Evolutionary conservation across 495 filamentous ascomycete genomes (phyloP), one percentile per base, ranked within the genome.

Genomic region (Aspergillus baeticus): DNA sequence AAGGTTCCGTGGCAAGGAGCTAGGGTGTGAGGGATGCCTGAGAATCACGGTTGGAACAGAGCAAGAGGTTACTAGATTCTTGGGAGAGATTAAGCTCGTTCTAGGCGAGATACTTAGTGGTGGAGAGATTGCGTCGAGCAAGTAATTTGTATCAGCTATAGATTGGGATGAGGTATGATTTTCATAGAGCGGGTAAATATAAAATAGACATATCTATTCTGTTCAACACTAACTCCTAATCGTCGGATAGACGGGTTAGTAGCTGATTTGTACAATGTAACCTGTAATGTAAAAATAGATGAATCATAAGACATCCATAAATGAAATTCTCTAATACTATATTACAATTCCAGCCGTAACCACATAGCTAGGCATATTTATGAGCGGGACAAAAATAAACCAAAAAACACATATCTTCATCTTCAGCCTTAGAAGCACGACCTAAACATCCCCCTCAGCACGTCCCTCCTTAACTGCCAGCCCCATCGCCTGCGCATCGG

Each of bases 21-120:
- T 85, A 29, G 94, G 92, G 5, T 98, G 94, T 65, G 64, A 85
- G 57, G 94, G 92, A 1, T 96, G 93, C 64, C 69, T 98, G 64
- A 79, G 94, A 37, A 87, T 98, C 58, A 98, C 94, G 1, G 88
- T 98, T 8, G 94, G 94, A 6, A 98, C 94, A 5, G 88, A 92
- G 66, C 70, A 81, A 13, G 94, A 98, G 73, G 89, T 94, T 21
- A 85, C 82, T 31, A 82, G 81, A 60, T 86, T 98, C 65, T 67
- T 98, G 69, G 70, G 75, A 20, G 85, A 90, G 65, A 64, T 96
- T 31, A 75, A 72, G 63, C 70, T 60, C 44, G 85, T 89, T 26
- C 62, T 98, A 54, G 71, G 60, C 4, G 81, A 82, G 31, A 21
- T 80, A 34, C 65, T 69, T 53, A 47, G 44, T 10, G 69, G 69